Evolutionary conservation across 345 rosid genomes (phyloP).

Genomic region (Triadica sebifera): DNA sequence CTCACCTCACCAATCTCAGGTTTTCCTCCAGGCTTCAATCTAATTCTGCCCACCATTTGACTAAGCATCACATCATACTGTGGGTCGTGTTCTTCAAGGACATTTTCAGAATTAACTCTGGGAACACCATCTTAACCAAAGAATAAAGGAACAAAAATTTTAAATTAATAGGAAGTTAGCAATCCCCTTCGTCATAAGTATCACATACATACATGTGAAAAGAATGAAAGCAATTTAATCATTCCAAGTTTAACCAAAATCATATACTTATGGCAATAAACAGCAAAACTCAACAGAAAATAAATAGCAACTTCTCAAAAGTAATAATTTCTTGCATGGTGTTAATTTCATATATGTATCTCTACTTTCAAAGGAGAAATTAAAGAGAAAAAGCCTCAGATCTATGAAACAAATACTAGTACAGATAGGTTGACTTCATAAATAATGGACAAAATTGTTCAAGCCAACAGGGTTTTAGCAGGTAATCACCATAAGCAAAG

Average conservation of each 20-base stretch:
- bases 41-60: conserved; percentile 87
- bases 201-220: not conserved
- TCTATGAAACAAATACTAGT: not conserved
- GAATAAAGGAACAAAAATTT: not conserved
- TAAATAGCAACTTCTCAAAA: not conserved
- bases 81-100: conserved; percentile 67
- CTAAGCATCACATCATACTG: conserved; percentile 75
- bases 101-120: conserved; percentile 41
- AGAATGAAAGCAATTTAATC: not conserved
- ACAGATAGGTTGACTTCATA: not conserved
- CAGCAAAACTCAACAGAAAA: not conserved
- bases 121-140: conserved; percentile 35
- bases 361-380: not conserved
- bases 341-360: not conserved
- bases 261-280: not conserved
- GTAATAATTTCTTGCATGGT: not conserved
- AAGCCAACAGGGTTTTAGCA: not conserved
- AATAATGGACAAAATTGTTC: not conserved
- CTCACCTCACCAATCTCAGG: conserved; percentile 92
- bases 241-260: not conserved
- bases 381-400: not conserved
- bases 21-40: conserved; percentile 76
- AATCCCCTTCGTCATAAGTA: conserved; percentile 1
- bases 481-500: not conserved
- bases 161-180: not conserved